phyloP scores from a whole-genome alignment of 805 yeast genomes.

The Middelhovenomyces tepae region DNA sequence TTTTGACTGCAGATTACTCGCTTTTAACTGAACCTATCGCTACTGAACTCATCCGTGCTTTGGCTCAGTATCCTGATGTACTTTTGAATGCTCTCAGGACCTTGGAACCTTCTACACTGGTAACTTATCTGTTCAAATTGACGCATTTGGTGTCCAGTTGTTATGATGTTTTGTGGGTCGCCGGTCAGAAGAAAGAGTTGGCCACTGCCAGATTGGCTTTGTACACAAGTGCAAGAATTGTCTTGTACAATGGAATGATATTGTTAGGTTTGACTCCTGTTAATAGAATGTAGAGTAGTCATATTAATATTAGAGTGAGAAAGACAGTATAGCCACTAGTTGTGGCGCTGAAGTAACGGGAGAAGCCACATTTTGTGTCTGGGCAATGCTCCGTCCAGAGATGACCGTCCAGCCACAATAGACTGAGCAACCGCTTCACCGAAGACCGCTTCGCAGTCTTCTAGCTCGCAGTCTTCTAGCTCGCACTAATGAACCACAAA shows the following conservation, averaged over 20 bases:
- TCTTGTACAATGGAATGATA: constrained; percentile 79
- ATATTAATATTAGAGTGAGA: too few species aligned
- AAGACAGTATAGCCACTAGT: too few species aligned
- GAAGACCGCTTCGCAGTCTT: too few species aligned
- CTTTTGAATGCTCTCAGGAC: constrained; percentile 75
- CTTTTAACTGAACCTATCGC: constrained; percentile 67
- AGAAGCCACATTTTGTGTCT: too few species aligned
- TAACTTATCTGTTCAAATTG: constrained; percentile 84
- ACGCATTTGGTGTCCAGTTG: constrained; percentile 95
- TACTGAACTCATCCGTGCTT: constrained; percentile 56
- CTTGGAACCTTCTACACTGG: constrained; percentile 87
- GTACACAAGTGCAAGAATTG: constrained; percentile 83
- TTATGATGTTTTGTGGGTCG: constrained; percentile 92
- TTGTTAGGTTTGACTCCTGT: constrained; percentile 95
- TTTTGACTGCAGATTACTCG: constrained; percentile 42
- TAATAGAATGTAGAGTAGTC: constrained; percentile 73
- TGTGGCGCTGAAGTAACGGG: too few species aligned
- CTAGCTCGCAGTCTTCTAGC: too few species aligned
- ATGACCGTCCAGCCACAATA: too few species aligned
- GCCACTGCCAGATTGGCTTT: constrained; percentile 89
- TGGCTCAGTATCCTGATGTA: constrained; percentile 88
- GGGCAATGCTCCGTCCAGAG: too few species aligned
- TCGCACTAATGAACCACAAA: too few species aligned
- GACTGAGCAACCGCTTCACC: too few species aligned
- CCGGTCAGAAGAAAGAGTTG: constrained; percentile 83